A percentile compares a stretch with the other conserved stretches of the same genome.
Evolutionary conservation across 2,329 filamentous ascomycete species (phyloP).

Genomic region (Hymenoscyphus albidus): DNA sequence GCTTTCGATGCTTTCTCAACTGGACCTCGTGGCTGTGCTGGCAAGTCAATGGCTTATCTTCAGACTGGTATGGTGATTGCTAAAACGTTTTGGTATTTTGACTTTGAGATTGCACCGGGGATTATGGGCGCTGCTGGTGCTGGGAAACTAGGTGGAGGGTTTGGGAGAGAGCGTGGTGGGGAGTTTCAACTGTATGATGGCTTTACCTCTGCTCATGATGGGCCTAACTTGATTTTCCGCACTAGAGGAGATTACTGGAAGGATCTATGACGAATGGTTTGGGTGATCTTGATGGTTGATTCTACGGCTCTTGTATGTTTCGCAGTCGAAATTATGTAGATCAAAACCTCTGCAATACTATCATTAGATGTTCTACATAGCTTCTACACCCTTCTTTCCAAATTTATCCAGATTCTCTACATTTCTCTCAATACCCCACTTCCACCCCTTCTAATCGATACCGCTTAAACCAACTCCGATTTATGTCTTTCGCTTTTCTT

Average conservation of each 20-base stretch:
- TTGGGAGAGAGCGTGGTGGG: conserved; percentile 16
- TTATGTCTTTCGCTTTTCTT: no score
- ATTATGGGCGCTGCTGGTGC: neutral
- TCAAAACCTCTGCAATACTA: no score
- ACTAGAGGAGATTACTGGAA: neutral
- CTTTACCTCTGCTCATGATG: neutral
- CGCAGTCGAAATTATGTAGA: no score
- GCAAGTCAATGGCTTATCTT: conserved; percentile 31
- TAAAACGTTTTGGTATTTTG: conserved; percentile 19
- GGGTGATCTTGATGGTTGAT: no score
- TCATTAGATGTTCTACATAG: no score
- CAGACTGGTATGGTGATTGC: conserved; percentile 30
- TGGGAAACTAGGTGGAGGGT: neutral
- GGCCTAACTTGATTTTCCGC: neutral
- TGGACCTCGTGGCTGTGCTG: conserved; percentile 37
- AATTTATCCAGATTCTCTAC: no score
- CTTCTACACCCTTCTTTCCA: no score
- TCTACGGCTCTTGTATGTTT: no score
- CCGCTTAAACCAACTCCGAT: no score
- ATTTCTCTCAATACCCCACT: no score
- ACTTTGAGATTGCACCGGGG: conserved; percentile 11
- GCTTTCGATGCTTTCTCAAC: conserved; percentile 36
- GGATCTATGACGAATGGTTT: neutral
- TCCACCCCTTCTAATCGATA: no score
- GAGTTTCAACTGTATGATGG: conserved; percentile 14